phyloP scores from a whole-genome alignment of 2,329 filamentous ascomycete genomes.

The Exophiala viscosa region DNA sequence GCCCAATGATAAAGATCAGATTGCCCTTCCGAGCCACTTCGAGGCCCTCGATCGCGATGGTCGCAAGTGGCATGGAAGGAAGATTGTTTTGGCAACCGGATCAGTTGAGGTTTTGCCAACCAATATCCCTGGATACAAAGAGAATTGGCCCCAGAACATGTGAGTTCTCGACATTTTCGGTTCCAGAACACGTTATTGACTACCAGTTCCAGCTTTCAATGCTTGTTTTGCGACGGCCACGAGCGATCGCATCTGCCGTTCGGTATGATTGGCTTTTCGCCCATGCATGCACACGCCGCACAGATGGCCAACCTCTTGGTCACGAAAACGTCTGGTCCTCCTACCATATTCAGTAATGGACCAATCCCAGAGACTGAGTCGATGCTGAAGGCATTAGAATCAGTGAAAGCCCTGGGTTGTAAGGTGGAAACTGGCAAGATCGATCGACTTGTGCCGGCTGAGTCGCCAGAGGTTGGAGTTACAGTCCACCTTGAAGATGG shows the following conservation, averaged over 20 bases:
- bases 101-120: slow-evolving; percentile 1
- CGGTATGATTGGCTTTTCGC: slow-evolving; percentile 1
- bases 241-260: slow-evolving; percentile 1
- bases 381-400: neutral
- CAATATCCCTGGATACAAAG: slow-evolving; percentile 5
- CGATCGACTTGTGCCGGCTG: neutral
- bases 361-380: neutral
- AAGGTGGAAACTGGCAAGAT: slow-evolving; percentile 1
- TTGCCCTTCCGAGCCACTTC: neutral
- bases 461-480: neutral
- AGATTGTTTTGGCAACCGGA: slow-evolving; percentile 1
- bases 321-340: neutral
- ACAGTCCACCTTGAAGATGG: slow-evolving; percentile 1
- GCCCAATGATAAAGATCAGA: neutral
- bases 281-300: neutral
- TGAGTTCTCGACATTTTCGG: neutral
- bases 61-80: neutral
- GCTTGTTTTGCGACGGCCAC: slow-evolving; percentile 6
- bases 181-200: neutral
- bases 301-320: neutral
- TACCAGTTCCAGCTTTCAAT: slow-evolving; percentile 2
- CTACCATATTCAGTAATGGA: neutral
- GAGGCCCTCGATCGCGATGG: neutral
- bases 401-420: neutral
- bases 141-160: slow-evolving; percentile 5